Base-by-base conservation (phyloP, 345 rosid genomes). In the Moricandia arvensis region DNA sequence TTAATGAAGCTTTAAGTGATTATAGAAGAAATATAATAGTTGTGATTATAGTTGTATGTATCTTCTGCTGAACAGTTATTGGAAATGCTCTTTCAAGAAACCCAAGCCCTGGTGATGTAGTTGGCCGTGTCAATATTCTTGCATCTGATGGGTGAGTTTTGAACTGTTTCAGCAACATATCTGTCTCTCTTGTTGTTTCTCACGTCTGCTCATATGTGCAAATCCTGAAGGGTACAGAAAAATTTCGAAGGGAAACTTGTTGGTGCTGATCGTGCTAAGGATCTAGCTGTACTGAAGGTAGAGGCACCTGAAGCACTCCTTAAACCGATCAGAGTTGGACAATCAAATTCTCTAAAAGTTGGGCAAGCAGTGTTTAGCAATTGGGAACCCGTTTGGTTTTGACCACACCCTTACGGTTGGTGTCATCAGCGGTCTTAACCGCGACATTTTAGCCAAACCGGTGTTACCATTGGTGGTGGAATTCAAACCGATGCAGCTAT, bases 401-500 rank as follows among this genome's bases (percentile, higher is more conserved):
- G 97, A 94, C 77, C 98, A 94, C 51, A 94, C 97, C 30, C 98
- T 94, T 69, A 91, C 98, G 0, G 92, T 85, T 45, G 98, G 98
- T 31, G 96, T 94, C 57, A 84, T 94, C 35, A 94, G 98, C 49
- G 98, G 98, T 79, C 79, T 94, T 75, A 90, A 94, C 77, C 82
- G 97, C 2, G 98, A 94, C 57, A 94, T 91, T 64, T 88, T 74
- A 94, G 97, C 78, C 87, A 87, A 86, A 82, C 93, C 41, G 98
- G 98, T 67, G 92, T 94, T 37, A 91, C 96, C 9, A 89, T 94
- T 69, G 91, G 96, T 68, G 97, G 98, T 74, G 96, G 97, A 60
- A 88, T 94, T 82, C 97, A 94, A 88, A 94, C 98, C 29, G 98
- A 94, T 89, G 98, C 98, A 12, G 96, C 98, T 27, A 94, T 91